Percentiles rank a stretch among this genome's conserved stretches.
These are phyloP conservation scores for Anthostomella pinea DNA, from an alignment of 2,329 filamentous ascomycete genomes.

Conservation along the genomic window DNA sequence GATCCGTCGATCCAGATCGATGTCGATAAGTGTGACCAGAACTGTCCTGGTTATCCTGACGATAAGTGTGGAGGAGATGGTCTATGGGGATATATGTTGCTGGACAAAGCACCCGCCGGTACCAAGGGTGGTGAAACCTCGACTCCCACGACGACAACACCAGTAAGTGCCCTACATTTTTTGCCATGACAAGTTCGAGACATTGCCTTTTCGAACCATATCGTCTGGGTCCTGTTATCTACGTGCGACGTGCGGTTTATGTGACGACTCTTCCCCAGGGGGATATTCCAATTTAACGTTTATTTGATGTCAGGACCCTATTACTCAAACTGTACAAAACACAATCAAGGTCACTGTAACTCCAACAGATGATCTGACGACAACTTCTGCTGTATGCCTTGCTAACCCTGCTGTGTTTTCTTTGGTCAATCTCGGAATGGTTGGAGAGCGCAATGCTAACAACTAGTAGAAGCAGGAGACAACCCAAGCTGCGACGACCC, in stretches of 20 bases:
- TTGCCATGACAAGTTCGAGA: constrained; percentile 10
- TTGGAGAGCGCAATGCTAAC: constrained; percentile 1
- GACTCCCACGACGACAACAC: constrained; percentile 20
- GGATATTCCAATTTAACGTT: constrained; percentile 28
- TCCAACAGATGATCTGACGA: constrained; percentile 17
- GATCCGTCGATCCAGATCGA: constrained; percentile 39
- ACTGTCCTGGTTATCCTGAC: constrained; percentile 66
- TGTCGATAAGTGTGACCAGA: constrained; percentile 47
- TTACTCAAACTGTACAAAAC: constrained; percentile 34
- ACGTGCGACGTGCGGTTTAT: constrained; percentile 2
- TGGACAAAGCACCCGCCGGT: constrained; percentile 54
- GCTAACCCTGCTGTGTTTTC: constrained; percentile 15
- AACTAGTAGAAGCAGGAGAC: background rate
- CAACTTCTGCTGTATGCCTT: constrained; percentile 28
- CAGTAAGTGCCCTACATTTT: constrained; percentile 29
- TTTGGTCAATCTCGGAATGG: constrained; percentile 8
- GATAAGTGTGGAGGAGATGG: constrained; percentile 64
- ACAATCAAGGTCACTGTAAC: constrained; percentile 35
- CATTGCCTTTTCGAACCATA: constrained; percentile 17
- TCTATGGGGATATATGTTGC: constrained; percentile 63
- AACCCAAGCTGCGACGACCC: constrained; percentile 15
- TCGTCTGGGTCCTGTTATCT: constrained; percentile 17
- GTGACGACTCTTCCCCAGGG: background rate
- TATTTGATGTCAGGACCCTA: constrained; percentile 27
- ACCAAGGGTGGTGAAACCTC: constrained; percentile 41